Percentiles rank a stretch among this genome's conserved stretches.
phyloP scores from a whole-genome alignment of 768 basidiomycete genomes.

The Kwoniella botswanensis region DNA sequence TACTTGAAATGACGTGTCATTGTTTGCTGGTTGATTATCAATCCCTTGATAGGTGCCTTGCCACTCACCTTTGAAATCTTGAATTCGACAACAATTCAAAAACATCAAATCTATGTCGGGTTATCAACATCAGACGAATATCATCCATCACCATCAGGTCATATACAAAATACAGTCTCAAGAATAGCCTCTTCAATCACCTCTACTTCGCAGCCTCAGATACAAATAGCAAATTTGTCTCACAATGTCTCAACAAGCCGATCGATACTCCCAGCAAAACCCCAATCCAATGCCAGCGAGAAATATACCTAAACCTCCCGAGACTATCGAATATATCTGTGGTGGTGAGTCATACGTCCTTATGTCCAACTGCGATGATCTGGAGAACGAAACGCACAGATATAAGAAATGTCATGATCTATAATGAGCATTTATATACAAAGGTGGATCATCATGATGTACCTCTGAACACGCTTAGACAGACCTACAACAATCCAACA shows the following conservation, averaged over 20 bases:
- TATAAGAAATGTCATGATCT: too few species aligned
- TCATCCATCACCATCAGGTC: background rate
- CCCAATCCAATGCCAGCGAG: conserved; percentile 44
- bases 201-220: too few species aligned
- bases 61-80: conserved; percentile 8
- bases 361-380: background rate
- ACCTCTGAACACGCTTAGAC: too few species aligned
- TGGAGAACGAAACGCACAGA: too few species aligned
- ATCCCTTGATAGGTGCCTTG: background rate
- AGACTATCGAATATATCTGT: conserved; percentile 49
- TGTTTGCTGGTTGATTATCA: conserved; percentile 1
- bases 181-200: too few species aligned
- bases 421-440: too few species aligned
- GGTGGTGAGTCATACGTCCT: conserved; percentile 36
- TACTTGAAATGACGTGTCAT: conserved; percentile 1
- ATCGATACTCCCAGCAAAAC: conserved; percentile 41
- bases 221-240: too few species aligned
- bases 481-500: too few species aligned
- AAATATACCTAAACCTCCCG: conserved; percentile 36
- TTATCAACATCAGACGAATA: background rate
- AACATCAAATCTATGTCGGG: background rate
- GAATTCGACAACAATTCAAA: background rate
- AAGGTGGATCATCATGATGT: too few species aligned
- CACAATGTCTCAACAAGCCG: conserved; percentile 42
- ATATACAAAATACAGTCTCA: background rate